phyloP scores from a whole-genome alignment of 179 eudicot species.

The Vitellaria paradoxa region DNA sequence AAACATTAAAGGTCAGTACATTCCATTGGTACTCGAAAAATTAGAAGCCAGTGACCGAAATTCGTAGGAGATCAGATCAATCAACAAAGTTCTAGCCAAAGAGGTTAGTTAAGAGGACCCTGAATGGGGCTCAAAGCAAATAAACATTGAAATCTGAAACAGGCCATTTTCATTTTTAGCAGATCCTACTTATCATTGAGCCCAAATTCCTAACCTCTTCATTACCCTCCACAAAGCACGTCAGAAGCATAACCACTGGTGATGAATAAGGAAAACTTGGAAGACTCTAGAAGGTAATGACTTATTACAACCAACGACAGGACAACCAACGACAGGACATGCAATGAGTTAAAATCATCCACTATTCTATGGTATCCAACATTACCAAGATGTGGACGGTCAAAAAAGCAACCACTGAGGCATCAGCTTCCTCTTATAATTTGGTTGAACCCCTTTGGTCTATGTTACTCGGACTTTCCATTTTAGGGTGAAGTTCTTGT shows the following conservation, averaged over 20 bases:
- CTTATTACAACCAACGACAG: background rate
- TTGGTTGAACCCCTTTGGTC: too few species aligned
- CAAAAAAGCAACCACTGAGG: too few species aligned
- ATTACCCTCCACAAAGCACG: background rate
- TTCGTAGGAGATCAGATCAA: too few species aligned
- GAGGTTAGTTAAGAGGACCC: too few species aligned
- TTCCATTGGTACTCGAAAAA: too few species aligned
- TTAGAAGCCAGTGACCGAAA: too few species aligned
- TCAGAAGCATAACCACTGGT: background rate
- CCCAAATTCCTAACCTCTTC: background rate
- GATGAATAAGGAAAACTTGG: background rate
- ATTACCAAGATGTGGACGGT: too few species aligned
- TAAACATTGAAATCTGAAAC: background rate
- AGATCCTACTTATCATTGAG: too few species aligned
- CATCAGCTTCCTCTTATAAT: background rate
- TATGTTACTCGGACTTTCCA: too few species aligned
- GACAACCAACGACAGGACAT: background rate
- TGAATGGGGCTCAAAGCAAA: background rate
- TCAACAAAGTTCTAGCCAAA: too few species aligned
- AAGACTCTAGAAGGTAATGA: background rate
- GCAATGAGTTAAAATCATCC: background rate
- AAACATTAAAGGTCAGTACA: too few species aligned
- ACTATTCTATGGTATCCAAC: background rate
- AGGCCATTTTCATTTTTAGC: background rate
- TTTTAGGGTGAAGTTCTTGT: too few species aligned